phyloP scores from a whole-genome alignment of 257 asterid species.

The Solanum ossicruentum region DNA sequence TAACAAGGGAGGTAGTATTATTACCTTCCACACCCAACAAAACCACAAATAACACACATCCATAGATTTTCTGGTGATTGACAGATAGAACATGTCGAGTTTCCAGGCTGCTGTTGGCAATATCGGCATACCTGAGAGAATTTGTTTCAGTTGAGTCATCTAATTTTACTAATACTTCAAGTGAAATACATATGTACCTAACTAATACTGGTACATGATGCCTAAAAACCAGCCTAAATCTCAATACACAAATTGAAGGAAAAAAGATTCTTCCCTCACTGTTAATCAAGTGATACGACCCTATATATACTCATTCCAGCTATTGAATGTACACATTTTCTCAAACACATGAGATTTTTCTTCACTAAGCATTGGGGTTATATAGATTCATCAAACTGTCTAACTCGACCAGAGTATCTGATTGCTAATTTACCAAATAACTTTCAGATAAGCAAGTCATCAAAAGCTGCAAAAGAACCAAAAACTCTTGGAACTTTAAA shows the following conservation, averaged over 20 bases:
- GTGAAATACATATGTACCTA: conserved; percentile 1
- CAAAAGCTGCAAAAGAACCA: not conserved
- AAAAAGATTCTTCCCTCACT: not conserved
- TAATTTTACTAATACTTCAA: not conserved
- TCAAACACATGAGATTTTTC: not conserved
- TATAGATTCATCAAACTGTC: not conserved
- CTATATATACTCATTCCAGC: not conserved
- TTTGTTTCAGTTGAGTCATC: conserved; percentile 10
- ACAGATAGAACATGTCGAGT: conserved; percentile 72
- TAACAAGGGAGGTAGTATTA: conserved; percentile 1
- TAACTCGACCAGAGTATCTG: not conserved
- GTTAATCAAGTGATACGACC: not conserved
- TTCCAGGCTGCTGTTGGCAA: conserved; percentile 98
- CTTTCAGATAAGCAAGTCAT: not conserved
- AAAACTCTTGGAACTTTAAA: not conserved
- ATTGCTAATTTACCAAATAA: not conserved
- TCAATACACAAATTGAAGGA: not conserved
- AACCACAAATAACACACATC: conserved; percentile 96
- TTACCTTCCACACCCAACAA: conserved; percentile 93
- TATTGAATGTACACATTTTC: not conserved
- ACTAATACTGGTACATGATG: not conserved
- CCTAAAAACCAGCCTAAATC: not conserved
- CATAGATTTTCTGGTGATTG: conserved; percentile 88
- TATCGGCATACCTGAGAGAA: conserved; percentile 78
- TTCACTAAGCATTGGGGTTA: not conserved